These are phyloP conservation scores for Taphrina wiesneri DNA, from an alignment of 1,139 yeast species.

Conservation along the genomic window DNA sequence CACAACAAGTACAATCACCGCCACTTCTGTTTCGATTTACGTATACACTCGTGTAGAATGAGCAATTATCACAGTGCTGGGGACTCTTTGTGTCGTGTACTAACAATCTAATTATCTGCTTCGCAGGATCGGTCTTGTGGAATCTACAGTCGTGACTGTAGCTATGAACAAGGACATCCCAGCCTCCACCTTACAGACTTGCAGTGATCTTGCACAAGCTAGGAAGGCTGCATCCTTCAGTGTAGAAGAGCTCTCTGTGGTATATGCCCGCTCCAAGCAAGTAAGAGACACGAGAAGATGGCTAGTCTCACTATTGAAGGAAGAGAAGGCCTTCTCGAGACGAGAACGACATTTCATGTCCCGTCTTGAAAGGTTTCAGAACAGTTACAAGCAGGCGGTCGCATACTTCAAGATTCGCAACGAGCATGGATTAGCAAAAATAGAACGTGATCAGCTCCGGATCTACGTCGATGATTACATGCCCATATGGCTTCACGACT, in stretches of 20 bases:
- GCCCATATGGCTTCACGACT: constrained; percentile 35
- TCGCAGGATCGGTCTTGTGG: background rate
- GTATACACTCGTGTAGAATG: background rate
- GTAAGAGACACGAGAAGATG: constrained; percentile 28
- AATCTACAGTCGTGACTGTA: too few relatives aligned
- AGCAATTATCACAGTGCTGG: too few relatives aligned
- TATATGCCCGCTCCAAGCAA: constrained; percentile 21
- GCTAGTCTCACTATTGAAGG: constrained; percentile 28
- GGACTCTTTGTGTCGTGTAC: too few relatives aligned
- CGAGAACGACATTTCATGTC: constrained; percentile 31
- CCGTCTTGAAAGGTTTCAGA: constrained; percentile 19
- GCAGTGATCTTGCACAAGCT: constrained; percentile 18
- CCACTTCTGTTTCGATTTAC: background rate
- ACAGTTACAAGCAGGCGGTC: constrained; percentile 28
- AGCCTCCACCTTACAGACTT: constrained; percentile 19
- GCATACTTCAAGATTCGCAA: constrained; percentile 25
- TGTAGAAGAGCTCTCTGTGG: constrained; percentile 18
- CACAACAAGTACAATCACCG: background rate
- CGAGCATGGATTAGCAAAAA: constrained; percentile 21
- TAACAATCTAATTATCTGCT: too few relatives aligned
- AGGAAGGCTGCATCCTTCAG: constrained; percentile 6
- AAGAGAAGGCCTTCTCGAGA: constrained; percentile 13
- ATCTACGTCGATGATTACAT: constrained; percentile 29
- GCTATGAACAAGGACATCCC: background rate
- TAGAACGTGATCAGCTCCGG: constrained; percentile 25